Base-by-base conservation (phyloP, 176 grass and related monocot genomes). In the Guadua angustifolia region DNA sequence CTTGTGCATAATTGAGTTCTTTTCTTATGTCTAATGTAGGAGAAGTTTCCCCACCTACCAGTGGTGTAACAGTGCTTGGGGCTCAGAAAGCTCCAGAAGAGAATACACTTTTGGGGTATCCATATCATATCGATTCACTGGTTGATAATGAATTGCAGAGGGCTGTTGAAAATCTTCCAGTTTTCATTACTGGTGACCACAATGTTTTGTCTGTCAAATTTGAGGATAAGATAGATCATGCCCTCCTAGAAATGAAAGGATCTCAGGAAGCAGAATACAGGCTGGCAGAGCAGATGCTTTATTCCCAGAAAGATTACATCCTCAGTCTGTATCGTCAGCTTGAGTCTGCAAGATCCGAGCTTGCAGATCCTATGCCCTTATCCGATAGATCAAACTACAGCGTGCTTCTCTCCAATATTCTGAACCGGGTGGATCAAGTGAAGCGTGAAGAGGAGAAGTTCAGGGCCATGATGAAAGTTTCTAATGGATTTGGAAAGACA, bases 361-460 rank as follows among this genome's bases (percentile, higher is more conserved):
- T 98, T 50, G 71, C 78, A 11, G 69, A 93, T 84, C 93, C 95
- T 52, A 22, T 58, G 39, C 86, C 89, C 69, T 81, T 88, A 42
- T 43, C 85, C n/a, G 57, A 78, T 69, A 46, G 53, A 46, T 76
- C 88, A 69, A 75, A 84, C n/a, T 95, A 80, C n/a, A 66, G 81
- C 60, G 46, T 29, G 40, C 88, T 90, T 68, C 73, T 98, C 49
- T 72, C 87, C 57, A 90, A 79, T 73, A 77, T 98, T 53, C 63
- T 86, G 61, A 68, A 71, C 29, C 75, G 87, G 32, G 87, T 86
- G 62, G 80, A 92, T n/a, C 89, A 98, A 82, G 86, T 93, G 73
- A 95, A 90, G 90, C 42, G 77, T 7, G 95, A 90, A 77, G 93
- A 95, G 70, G 89, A 92, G 14, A 98, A 90, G 81, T 57, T 98